Evolutionary conservation across 2,329 filamentous ascomycete species (phyloP).

Genomic region (Fusarium acutatum): DNA sequence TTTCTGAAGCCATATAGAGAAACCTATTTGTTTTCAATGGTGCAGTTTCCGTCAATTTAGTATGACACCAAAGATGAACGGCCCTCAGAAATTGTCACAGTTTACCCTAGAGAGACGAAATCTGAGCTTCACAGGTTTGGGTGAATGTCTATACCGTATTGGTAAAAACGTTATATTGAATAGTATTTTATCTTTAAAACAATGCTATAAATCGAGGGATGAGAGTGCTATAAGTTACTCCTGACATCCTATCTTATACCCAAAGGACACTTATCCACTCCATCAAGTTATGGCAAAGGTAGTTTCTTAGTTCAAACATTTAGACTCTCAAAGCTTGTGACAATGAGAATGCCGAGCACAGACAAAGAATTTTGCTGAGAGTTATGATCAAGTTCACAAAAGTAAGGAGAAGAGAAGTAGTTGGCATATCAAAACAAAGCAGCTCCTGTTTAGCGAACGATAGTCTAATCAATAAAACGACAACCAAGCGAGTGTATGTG

Average conservation of each 20-base stretch:
- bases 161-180: too few species aligned
- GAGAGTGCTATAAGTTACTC: neutral
- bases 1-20: neutral
- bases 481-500: slow-evolving; percentile 25
- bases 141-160: neutral
- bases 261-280: neutral
- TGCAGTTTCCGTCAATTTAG: neutral
- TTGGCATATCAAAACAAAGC: slow-evolving; percentile 12
- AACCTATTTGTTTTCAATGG: neutral
- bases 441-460: slow-evolving; percentile 30
- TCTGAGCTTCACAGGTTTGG: neutral
- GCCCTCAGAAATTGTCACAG: neutral
- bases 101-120: neutral
- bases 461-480: slow-evolving; percentile 18
- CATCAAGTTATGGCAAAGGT: too few species aligned
- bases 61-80: neutral
- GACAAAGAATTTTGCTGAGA: too few species aligned
- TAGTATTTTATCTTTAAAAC: neutral
- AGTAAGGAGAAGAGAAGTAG: neutral
- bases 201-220: neutral
- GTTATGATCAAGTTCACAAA: neutral
- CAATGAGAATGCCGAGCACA: neutral
- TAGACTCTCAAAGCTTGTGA: neutral
- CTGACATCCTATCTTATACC: neutral
- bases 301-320: neutral